Conservation (phyloP, 345 rosid species). For the Viola odorata region DNA sequence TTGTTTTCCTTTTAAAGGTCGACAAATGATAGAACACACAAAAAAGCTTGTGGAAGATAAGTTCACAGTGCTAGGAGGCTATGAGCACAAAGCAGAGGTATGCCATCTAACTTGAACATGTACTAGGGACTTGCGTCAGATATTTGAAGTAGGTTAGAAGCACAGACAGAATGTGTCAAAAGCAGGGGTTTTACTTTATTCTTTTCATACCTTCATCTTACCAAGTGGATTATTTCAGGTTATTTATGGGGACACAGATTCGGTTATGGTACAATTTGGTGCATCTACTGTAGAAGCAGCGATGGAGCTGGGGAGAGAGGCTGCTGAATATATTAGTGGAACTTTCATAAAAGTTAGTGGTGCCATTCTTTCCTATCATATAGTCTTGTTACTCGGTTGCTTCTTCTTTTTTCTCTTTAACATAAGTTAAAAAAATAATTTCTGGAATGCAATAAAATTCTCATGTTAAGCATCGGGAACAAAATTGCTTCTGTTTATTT, state of each 20-base stretch:
- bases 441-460: too few species aligned
- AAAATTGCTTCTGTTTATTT: too few species aligned
- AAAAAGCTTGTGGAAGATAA: conserved; percentile 84
- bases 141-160: too few species aligned
- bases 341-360: conserved; percentile 69
- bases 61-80: conserved; percentile 67
- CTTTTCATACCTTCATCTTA: background rate
- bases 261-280: conserved; percentile 99
- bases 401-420: too few species aligned
- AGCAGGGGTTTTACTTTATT: background rate
- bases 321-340: conserved; percentile 81
- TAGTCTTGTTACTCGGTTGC: too few species aligned
- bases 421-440: too few species aligned
- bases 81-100: conserved; percentile 89
- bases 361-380: background rate
- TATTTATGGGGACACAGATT: conserved; percentile 97
- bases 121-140: background rate
- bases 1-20: conserved; percentile 50
- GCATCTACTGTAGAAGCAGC: conserved; percentile 68
- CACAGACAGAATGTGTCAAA: too few species aligned
- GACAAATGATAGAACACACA: conserved; percentile 97
- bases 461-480: too few species aligned
- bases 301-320: conserved; percentile 92
- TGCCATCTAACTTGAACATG: conserved; percentile 1
- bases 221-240: conserved; percentile 41